phyloP scores from a whole-genome alignment of 495 filamentous ascomycete genomes.

The Penicillium verhagenii region DNA sequence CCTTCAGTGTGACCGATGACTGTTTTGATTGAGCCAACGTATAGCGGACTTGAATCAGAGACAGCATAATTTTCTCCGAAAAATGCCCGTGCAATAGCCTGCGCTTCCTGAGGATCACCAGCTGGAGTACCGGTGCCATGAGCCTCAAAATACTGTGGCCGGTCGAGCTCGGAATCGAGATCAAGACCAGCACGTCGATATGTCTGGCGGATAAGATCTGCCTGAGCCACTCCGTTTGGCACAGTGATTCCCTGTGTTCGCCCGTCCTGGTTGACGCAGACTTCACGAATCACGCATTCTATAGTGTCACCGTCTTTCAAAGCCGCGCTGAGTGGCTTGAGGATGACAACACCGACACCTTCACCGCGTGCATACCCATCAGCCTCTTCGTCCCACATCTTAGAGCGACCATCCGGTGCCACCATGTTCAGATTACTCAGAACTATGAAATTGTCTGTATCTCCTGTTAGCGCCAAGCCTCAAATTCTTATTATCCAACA shows the following conservation, averaged over 20 bases:
- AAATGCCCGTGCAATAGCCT: constrained; percentile 19
- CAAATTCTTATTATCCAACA: too few species aligned
- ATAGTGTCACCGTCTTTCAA: constrained; percentile 37
- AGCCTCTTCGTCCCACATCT: constrained; percentile 35
- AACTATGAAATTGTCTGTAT: neutral
- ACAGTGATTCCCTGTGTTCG: constrained; percentile 31
- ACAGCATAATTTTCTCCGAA: constrained; percentile 25
- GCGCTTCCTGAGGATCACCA: constrained; percentile 61
- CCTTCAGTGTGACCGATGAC: constrained; percentile 43
- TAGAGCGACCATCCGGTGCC: constrained; percentile 32
- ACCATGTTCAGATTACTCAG: constrained; percentile 16
- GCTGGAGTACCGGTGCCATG: constrained; percentile 56
- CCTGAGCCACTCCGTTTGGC: constrained; percentile 57
- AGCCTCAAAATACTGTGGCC: constrained; percentile 24
- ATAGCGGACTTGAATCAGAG: constrained; percentile 11
- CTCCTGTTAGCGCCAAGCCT: neutral
- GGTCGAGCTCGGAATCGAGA: constrained; percentile 14
- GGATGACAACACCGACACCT: constrained; percentile 24
- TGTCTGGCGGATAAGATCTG: constrained; percentile 48
- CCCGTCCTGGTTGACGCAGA: constrained; percentile 44
- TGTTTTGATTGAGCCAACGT: neutral
- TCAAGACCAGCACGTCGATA: constrained; percentile 49
- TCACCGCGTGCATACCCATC: constrained; percentile 36
- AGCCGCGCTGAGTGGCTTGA: constrained; percentile 41
- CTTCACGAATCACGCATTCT: constrained; percentile 41